Conservation (phyloP, 2,329 filamentous ascomycete genomes). For the Zymoseptoria ardabiliae region DNA sequence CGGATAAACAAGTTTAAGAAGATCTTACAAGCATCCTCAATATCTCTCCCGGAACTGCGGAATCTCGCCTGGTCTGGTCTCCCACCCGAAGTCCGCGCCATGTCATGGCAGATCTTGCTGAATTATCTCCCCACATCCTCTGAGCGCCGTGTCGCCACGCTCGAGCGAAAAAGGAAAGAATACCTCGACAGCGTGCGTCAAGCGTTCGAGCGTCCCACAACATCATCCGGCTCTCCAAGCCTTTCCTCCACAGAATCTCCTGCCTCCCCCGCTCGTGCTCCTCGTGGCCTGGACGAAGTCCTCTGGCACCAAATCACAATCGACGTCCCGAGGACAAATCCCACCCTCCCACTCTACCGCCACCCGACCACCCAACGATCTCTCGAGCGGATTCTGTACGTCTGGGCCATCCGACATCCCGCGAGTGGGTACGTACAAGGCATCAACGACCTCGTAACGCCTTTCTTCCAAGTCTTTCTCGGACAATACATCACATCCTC, state of each 20-base stretch:
- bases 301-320: conserved; percentile 99
- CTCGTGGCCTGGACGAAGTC: conserved; percentile 84
- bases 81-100: conserved; percentile 88
- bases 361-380: conserved; percentile 95
- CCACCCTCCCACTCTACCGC: conserved; percentile 87
- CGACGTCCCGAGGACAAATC: conserved; percentile 91
- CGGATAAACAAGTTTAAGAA: conserved; percentile 99
- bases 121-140: conserved; percentile 96
- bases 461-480: conserved; percentile 96
- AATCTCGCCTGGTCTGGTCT: conserved; percentile 89
- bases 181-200: conserved; percentile 84
- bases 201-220: conserved; percentile 52
- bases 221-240: conserved; percentile 30
- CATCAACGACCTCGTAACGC: conserved; percentile 95
- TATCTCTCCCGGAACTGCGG: conserved; percentile 75
- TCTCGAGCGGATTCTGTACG: conserved; percentile 86
- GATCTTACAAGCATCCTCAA: conserved; percentile 84
- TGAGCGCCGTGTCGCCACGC: conserved; percentile 77
- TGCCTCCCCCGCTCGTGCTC: conserved; percentile 48
- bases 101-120: conserved; percentile 96
- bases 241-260: conserved; percentile 47
- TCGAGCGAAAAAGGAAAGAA: conserved; percentile 92
- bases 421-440: conserved; percentile 97
- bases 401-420: conserved; percentile 96
- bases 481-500: conserved; percentile 91